Base-by-base conservation (phyloP, 2,329 filamentous ascomycete genomes). In the Davidsoniella eucalypti region DNA sequence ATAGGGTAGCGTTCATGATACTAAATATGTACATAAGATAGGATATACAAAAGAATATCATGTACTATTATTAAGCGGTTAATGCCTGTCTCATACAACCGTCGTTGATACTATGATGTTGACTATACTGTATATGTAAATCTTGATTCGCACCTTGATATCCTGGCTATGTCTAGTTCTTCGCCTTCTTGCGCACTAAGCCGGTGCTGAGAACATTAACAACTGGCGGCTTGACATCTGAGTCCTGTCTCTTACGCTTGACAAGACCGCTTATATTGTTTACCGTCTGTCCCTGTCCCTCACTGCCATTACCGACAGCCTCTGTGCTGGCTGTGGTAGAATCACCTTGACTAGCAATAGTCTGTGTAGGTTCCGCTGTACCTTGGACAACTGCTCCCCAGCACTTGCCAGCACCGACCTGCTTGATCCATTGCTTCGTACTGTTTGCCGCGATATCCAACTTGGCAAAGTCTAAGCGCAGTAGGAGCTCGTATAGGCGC, bases 391-490 rank as follows among this genome's bases (percentile, higher is more conserved):
- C 17, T n/a, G 40, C 29, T 5, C 52, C 52, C 52, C 52, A 53
- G 10, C 6, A 4, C 7, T 51, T 50, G 12, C 52, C 48, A 5
- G 45, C 66, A 14, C 72, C 73, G 1, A 82, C 76, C 58, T 90
- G 83, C 12, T 71, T 71, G 41, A 79, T 69, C 84, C 84, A 92
- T 49, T 82, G 75, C 47, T 64, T 66, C 2, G 84, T 85, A 58
- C 82, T 86, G 29, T 69, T 68, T 1, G 66, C 67, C 0, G 82
- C 79, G 44, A 81, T 73, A 9, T 75, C 73, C 3, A 78, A 63
- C 7, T 73, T 81, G 1, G 76, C 70, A 62, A 92, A 92, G 61
- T 87, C 83, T 0, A 87, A 73, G 52, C 82, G 76, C 4, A 88
- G 70, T 0, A 92, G 68, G 8, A 86, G 65, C 56, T 87, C 83